Evolutionary conservation across 495 filamentous ascomycete species (phyloP), one percentile per base, ranked within the genome.

Genomic region (Hyaloscypha bicolor): DNA sequence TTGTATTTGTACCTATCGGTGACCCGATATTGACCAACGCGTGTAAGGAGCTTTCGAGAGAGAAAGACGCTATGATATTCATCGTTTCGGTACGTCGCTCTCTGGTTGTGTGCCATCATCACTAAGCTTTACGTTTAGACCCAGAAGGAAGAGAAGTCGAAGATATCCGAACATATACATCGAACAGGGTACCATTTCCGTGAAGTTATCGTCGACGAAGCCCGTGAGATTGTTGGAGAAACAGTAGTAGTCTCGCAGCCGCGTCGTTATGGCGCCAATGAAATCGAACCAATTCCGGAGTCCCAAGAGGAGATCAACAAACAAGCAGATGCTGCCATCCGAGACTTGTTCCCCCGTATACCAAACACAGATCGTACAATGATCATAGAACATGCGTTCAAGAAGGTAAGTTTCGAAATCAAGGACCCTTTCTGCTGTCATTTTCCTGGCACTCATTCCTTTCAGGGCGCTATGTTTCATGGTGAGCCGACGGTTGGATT

Each of bases 281-380:
- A 64, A 22, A 81, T 82, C 3, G 83, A 86, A 69, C 81, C 83
- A 9, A 83, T 86, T 60, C 84, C 83, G 1, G 77, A 80, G 56
- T 76, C 74, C 21, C 91, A 91, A 73, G 81, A 81, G 21, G 87
- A 87, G 45, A 88, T 93, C 66, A 88, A 91, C 70, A 84, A 82
- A 35, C 88, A 93, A 74, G 90, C 92, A 64, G 82, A 89, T 74
- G 86, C 85, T 29, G 88, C 90, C 0, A 86, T 97, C 33, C 84
- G 81, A 65, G 93, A 97, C 71, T 79, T 96, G 11, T 97, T 96
- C 73, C 93, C 93, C 1, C 88, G 91, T 61, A 94, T 97, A 67
- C 93, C 93, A 1, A 80, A 90, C 53, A 83, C 84, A 39, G 93
- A 96, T 76, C 78, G 93, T n/a, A 81, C 87, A 62, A 79, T 86